A percentile compares a stretch with the other conserved stretches of the same genome.
Conservation (phyloP, 352 stramenopile species). For the Phytophthora meadii region DNA sequence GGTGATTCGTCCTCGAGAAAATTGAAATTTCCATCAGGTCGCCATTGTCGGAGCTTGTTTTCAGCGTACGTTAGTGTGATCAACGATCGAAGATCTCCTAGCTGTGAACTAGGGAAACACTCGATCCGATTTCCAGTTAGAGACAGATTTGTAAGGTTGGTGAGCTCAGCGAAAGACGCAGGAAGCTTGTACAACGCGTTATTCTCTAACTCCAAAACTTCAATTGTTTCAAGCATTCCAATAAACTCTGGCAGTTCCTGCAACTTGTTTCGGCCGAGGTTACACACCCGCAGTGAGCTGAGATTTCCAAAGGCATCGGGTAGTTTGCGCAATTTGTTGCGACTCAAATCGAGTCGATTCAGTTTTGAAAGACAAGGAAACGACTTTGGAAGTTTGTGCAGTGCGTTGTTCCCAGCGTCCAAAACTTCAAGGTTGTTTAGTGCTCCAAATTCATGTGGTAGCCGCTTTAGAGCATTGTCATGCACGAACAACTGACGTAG, state of each 20-base stretch:
- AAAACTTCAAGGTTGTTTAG: conserved; percentile 44
- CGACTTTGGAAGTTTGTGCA: conserved; percentile 55
- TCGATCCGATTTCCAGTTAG: conserved; percentile 59
- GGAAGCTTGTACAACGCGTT: conserved; percentile 58
- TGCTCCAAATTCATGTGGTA: conserved; percentile 54
- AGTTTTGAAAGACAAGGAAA: conserved; percentile 51
- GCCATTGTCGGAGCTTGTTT: conserved; percentile 56
- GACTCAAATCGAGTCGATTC: conserved; percentile 44
- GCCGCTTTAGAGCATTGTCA: conserved; percentile 37
- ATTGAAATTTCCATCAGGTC: conserved; percentile 7
- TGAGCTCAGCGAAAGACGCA: conserved; percentile 44
- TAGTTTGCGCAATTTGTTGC: conserved; percentile 52
- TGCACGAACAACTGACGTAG: conserved; percentile 52
- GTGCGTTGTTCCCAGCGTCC: conserved; percentile 48
- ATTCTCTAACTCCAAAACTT: conserved; percentile 42
- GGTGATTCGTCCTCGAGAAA: conserved; percentile 13
- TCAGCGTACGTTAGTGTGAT: conserved; percentile 49
- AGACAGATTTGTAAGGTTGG: conserved; percentile 46
- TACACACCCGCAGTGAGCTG: conserved; percentile 40
- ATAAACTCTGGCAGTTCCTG: conserved; percentile 49
- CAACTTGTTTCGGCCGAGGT: conserved; percentile 48
- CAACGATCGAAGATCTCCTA: conserved; percentile 31
- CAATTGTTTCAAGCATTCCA: conserved; percentile 35
- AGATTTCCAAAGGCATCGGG: conserved; percentile 61
- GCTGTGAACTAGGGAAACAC: conserved; percentile 34